These are phyloP conservation scores for Heliosperma pusillum DNA, from an alignment of 148 eudicot genomes.

Conservation along the genomic window DNA sequence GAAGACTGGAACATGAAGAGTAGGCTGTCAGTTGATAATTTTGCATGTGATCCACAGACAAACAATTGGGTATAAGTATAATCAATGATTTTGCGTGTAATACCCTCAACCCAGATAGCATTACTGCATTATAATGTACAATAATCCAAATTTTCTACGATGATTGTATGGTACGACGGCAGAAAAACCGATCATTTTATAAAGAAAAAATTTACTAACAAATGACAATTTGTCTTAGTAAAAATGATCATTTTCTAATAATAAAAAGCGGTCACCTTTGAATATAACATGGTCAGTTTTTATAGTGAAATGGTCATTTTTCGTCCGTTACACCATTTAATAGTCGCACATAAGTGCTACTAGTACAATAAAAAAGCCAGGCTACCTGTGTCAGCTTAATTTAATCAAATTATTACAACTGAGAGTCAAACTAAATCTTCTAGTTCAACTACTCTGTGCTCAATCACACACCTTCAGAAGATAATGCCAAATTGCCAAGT, in stretches of 20 bases:
- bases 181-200: too few species aligned
- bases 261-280: too few species aligned
- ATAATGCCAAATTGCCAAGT: neutral
- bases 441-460: constrained; percentile 5
- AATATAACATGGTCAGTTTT: neutral
- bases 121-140: too few species aligned
- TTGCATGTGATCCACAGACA: constrained; percentile 12
- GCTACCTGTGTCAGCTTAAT: constrained; percentile 6
- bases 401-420: neutral
- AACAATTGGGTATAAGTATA: constrained; percentile 6
- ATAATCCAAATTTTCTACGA: too few species aligned
- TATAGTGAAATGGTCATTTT: too few species aligned
- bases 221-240: too few species aligned
- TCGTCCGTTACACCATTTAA: too few species aligned
- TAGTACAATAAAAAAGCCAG: constrained; percentile 4
- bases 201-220: too few species aligned
- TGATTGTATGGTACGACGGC: too few species aligned
- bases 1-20: neutral
- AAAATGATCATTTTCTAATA: too few species aligned
- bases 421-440: constrained; percentile 17
- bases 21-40: neutral
- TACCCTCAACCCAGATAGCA: neutral
- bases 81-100: neutral
- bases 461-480: neutral
- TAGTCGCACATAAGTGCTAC: too few species aligned